Percentiles rank a stretch among this genome's conserved stretches.
Evolutionary conservation across 768 basidiomycete species (phyloP).

Genomic region (Macrolepiota albuminosa): DNA sequence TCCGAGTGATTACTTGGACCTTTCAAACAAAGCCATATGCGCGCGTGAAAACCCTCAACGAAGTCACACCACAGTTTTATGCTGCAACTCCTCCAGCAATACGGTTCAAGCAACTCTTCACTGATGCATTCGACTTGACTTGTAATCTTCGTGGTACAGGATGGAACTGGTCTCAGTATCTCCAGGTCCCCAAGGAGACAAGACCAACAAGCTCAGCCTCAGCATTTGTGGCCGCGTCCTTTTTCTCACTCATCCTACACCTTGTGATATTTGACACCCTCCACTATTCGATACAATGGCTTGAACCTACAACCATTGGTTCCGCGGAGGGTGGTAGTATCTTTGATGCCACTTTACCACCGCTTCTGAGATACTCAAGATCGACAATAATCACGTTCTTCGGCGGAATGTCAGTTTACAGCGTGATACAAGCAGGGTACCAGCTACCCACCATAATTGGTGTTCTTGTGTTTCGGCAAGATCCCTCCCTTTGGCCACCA

Average conservation of each 20-base stretch:
- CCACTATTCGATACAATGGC: constrained; percentile 42
- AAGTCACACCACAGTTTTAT: constrained; percentile 11
- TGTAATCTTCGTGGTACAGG: constrained; percentile 52
- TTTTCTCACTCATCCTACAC: constrained; percentile 28
- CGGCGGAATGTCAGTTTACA: constrained; percentile 40
- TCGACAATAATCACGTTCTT: constrained; percentile 40
- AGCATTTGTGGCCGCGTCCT: constrained; percentile 32
- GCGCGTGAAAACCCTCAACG: constrained; percentile 18
- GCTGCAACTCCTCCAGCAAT: constrained; percentile 4
- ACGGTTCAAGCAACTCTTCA: constrained; percentile 13
- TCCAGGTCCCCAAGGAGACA: constrained; percentile 36
- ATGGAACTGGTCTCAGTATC: constrained; percentile 53
- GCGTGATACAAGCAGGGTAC: constrained; percentile 39
- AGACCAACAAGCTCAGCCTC: constrained; percentile 31
- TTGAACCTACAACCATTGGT: constrained; percentile 38
- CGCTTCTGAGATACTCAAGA: constrained; percentile 32
- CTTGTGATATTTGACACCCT: constrained; percentile 38
- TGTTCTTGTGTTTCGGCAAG: constrained; percentile 42
- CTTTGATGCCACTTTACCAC: constrained; percentile 33
- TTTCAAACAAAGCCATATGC: constrained; percentile 29
- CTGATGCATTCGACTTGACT: constrained; percentile 46
- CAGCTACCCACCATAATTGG: constrained; percentile 37
- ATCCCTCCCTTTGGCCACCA: constrained; percentile 57
- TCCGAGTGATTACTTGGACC: constrained; percentile 38
- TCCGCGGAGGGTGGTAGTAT: constrained; percentile 36